phyloP scores from a whole-genome alignment of 2,329 filamentous ascomycete genomes.

The Penicillium sp. region DNA sequence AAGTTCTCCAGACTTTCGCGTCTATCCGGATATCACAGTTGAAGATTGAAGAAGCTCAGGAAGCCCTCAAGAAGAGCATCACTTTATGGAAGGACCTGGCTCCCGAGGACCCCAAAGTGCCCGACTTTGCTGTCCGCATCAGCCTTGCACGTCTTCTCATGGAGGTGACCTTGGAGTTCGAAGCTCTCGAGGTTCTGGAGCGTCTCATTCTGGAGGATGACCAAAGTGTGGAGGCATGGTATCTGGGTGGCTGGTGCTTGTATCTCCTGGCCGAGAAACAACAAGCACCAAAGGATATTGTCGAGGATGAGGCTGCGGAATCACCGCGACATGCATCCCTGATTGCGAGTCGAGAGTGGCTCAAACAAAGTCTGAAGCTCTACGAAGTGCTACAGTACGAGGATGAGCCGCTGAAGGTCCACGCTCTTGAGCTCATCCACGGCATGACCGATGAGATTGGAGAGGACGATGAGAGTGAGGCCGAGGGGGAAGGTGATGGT shows the following conservation, averaged over 20 bases:
- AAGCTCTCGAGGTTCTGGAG: slow-evolving; percentile 79
- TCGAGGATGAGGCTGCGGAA: slow-evolving; percentile 33
- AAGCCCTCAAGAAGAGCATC: slow-evolving; percentile 72
- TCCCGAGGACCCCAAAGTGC: slow-evolving; percentile 63
- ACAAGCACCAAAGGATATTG: slow-evolving; percentile 34
- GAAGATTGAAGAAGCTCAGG: slow-evolving; percentile 69
- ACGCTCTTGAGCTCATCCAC: slow-evolving; percentile 40
- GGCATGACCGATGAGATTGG: slow-evolving; percentile 61
- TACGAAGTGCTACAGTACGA: slow-evolving; percentile 73
- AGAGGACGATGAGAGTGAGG: slow-evolving; percentile 52
- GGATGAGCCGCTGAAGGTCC: slow-evolving; percentile 41
- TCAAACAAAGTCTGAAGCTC: slow-evolving; percentile 73
- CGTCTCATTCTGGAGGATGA: slow-evolving; percentile 83
- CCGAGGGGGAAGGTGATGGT: slow-evolving; percentile 46
- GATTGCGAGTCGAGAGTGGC: slow-evolving; percentile 73
- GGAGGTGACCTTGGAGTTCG: slow-evolving; percentile 79
- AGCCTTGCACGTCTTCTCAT: slow-evolving; percentile 79
- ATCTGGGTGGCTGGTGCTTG: slow-evolving; percentile 89
- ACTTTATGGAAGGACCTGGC: slow-evolving; percentile 75
- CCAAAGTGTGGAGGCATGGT: slow-evolving; percentile 91
- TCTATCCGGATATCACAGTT: slow-evolving; percentile 88
- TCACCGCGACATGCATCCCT: slow-evolving; percentile 58
- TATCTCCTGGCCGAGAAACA: slow-evolving; percentile 57
- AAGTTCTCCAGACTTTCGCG: slow-evolving; percentile 92
- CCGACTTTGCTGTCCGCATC: slow-evolving; percentile 80